These are phyloP conservation scores for Arthrinium phaeospermum DNA, from an alignment of 2,329 filamentous ascomycete genomes.

Conservation along the genomic window DNA sequence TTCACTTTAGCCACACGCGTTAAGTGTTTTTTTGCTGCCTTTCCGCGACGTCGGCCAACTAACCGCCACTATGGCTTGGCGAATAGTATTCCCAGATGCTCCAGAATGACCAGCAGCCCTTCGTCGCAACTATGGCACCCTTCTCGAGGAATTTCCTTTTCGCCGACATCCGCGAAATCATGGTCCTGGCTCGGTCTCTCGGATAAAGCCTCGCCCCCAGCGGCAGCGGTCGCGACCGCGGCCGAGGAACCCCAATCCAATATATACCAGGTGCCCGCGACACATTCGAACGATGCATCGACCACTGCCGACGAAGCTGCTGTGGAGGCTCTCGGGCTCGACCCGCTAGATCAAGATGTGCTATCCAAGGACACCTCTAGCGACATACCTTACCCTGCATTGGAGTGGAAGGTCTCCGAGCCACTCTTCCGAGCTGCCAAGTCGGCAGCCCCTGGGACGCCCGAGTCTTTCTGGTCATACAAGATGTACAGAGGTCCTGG, in stretches of 20 bases:
- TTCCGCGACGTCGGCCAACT: background rate
- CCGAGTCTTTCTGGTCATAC: slow-evolving; percentile 71
- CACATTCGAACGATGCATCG: background rate
- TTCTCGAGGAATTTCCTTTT: slow-evolving; percentile 40
- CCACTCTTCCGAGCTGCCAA: slow-evolving; percentile 55
- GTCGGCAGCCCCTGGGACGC: slow-evolving; percentile 48
- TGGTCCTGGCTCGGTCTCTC: background rate
- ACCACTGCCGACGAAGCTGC: background rate
- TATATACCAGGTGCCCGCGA: background rate
- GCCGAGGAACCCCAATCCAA: slow-evolving; percentile 1
- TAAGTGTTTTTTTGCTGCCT: slow-evolving; percentile 17
- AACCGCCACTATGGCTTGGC: background rate
- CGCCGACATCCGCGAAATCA: slow-evolving; percentile 25
- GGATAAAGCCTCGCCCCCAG: background rate
- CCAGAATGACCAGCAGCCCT: slow-evolving; percentile 35
- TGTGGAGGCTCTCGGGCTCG: background rate
- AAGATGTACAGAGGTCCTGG: slow-evolving; percentile 65
- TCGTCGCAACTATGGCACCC: slow-evolving; percentile 41
- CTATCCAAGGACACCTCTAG: slow-evolving; percentile 26
- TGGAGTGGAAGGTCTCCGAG: slow-evolving; percentile 52
- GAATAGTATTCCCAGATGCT: slow-evolving; percentile 25
- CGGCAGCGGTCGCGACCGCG: slow-evolving; percentile 1
- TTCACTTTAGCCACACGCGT: background rate
- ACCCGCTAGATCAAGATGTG: background rate
- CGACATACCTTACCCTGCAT: slow-evolving; percentile 26